Base-by-base conservation (phyloP, 495 filamentous ascomycete species). In the Penicillium longicatenatum region DNA sequence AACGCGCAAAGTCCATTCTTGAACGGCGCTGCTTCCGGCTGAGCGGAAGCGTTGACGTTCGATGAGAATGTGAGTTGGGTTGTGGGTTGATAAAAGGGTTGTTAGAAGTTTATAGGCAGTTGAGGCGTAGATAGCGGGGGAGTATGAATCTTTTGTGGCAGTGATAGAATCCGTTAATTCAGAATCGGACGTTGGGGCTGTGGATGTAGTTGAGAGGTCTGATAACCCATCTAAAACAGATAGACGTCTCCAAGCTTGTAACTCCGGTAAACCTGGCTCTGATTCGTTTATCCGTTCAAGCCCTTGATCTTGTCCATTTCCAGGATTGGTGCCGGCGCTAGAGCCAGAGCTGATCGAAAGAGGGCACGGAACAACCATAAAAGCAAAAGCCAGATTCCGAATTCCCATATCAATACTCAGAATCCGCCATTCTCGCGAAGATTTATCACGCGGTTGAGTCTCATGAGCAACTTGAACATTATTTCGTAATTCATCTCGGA, bases 361-460 rank as follows among this genome's bases (percentile, higher is more conserved):
- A 20, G 55, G 55, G 37, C 37, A 26, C 2, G 62, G 58, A 16
- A 76, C 63, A 0, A 59, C 29, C n/a, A 79, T 46, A 70, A 75
- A 68, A 35, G 75, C 73, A 61, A 87, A 91, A 14, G 91, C 93
- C 16, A 96, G 75, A 73, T 94, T 95, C 42, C 84, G 83, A 64
- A 97, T 86, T 43, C 92, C 91, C 82, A 97, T 86, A 72, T 97
- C 91, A 63, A 94, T 88, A 68, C 90, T 92, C 21, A 97, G 68
- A 48, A 98, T 82, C 29, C 79, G 78, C 57, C 59, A 63, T 26
- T 45, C 21, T 50, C 29, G 14, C 7, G 31, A 35, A n/a, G 49
- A 26, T 50, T 21, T 16, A 6, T 30, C 26, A 6, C 26, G 26
- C 26, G 4, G 26, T 39, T 39, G 2, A 17, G 37, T 4, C 17